Percentiles rank a stretch among this genome's conserved stretches.
Conservation (phyloP, 2,329 filamentous ascomycete genomes). For the Fusarium anthophilum region DNA sequence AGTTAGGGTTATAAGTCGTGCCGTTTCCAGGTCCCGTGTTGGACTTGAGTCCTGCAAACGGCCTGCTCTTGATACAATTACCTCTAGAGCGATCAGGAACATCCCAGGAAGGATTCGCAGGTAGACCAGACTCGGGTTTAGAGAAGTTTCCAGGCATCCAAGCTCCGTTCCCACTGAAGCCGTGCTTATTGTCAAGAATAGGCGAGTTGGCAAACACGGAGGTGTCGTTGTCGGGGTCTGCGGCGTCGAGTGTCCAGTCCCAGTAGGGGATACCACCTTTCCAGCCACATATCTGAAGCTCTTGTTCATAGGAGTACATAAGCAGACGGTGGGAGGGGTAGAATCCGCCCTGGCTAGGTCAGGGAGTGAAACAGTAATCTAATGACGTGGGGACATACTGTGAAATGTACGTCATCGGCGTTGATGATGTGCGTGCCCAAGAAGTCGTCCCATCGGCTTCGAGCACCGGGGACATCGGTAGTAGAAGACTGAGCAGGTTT, state of each 20-base stretch:
- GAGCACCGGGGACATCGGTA: constrained; percentile 8
- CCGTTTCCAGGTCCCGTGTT: constrained; percentile 20
- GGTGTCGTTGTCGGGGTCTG: constrained; percentile 21
- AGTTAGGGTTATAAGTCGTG: constrained; percentile 10
- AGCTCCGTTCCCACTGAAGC: constrained; percentile 25
- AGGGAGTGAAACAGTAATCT: background rate
- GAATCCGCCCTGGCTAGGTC: constrained; percentile 6
- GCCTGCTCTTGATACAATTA: constrained; percentile 39
- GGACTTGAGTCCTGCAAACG: constrained; percentile 33
- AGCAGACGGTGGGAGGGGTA: constrained; percentile 31
- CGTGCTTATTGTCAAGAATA: constrained; percentile 44
- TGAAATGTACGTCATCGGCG: constrained; percentile 22
- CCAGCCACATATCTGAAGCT: constrained; percentile 37
- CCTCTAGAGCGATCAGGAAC: constrained; percentile 31
- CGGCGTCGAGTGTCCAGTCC: constrained; percentile 35
- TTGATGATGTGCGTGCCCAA: constrained; percentile 29
- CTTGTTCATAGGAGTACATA: constrained; percentile 35
- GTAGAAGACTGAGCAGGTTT: constrained; percentile 5
- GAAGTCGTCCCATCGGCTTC: constrained; percentile 30
- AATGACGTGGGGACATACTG: background rate
- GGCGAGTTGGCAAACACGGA: constrained; percentile 35
- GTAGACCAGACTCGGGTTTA: constrained; percentile 11
- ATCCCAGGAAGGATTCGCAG: constrained; percentile 26
- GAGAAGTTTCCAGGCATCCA: constrained; percentile 29
- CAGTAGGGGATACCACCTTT: constrained; percentile 38